Conservation (phyloP, 768 basidiomycete genomes). For the Lactarius tabidus region DNA sequence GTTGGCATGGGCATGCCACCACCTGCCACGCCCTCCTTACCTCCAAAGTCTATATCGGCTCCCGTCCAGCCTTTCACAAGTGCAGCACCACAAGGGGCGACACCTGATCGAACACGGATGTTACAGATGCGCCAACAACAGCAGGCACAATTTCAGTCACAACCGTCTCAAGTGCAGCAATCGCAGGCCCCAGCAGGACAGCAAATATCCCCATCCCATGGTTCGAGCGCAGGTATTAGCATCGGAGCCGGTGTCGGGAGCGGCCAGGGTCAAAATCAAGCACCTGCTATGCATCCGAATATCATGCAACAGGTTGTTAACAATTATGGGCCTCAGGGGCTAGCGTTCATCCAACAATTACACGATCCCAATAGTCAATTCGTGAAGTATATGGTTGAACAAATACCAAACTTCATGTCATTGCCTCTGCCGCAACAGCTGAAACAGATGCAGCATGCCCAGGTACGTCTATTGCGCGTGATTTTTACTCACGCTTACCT, state of each 20-base stretch:
- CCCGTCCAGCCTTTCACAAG: constrained; percentile 8
- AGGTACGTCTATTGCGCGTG: constrained; percentile 14
- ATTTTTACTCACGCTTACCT: constrained; percentile 2
- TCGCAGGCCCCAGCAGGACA: constrained; percentile 10
- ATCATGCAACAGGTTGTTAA: constrained; percentile 11
- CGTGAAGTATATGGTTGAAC: constrained; percentile 25
- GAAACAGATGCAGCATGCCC: constrained; percentile 23
- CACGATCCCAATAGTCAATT: constrained; percentile 24
- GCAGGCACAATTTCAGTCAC: constrained; percentile 16
- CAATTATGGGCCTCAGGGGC: constrained; percentile 15
- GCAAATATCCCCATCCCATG: constrained; percentile 22
- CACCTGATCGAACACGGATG: constrained; percentile 12
- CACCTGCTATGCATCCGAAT: constrained; percentile 2
- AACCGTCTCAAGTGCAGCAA: constrained; percentile 8
- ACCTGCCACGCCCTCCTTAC: constrained; percentile 12
- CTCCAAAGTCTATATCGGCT: constrained; percentile 10
- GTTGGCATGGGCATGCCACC: constrained; percentile 33
- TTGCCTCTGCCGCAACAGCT: constrained; percentile 21
- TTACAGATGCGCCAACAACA: constrained; percentile 22
- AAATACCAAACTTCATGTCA: constrained; percentile 21
- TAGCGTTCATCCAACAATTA: constrained; percentile 22
- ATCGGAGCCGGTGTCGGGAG: neutral
- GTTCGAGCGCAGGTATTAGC: constrained; percentile 6
- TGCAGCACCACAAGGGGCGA: constrained; percentile 1
- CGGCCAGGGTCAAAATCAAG: constrained; percentile 7